Evolutionary conservation across 495 filamentous ascomycete species (phyloP).

Genomic region (Penicillium cosmopolitanum): DNA sequence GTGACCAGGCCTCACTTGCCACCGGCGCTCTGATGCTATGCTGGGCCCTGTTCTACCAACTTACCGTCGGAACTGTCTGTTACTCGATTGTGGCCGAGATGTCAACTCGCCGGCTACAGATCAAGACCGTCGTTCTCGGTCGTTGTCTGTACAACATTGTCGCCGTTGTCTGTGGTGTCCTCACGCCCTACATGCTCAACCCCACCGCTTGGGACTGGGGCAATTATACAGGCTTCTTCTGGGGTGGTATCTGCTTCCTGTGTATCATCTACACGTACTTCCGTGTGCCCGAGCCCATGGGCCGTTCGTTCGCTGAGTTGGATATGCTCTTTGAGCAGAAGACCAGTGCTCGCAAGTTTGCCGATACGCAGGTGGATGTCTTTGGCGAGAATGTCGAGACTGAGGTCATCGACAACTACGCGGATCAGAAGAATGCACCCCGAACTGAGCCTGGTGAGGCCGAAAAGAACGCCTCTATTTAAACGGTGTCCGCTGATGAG

Average conservation of each 20-base stretch:
- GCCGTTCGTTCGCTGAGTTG: constrained; percentile 73
- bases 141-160: constrained; percentile 75
- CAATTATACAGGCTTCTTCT: constrained; percentile 83
- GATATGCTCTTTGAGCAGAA: constrained; percentile 71
- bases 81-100: constrained; percentile 79
- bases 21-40: constrained; percentile 72
- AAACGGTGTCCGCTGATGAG: constrained; percentile 18
- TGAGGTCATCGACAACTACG: constrained; percentile 53
- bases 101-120: constrained; percentile 72
- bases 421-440: constrained; percentile 29
- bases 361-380: constrained; percentile 64
- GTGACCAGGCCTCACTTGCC: constrained; percentile 60
- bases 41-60: constrained; percentile 75
- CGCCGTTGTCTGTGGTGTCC: constrained; percentile 67
- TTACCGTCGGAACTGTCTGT: constrained; percentile 77
- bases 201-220: constrained; percentile 74
- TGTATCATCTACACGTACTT: constrained; percentile 77
- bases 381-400: constrained; percentile 63
- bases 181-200: constrained; percentile 80
- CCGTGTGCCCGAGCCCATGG: constrained; percentile 72
- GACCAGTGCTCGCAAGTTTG: constrained; percentile 70
- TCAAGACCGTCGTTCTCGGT: constrained; percentile 75
- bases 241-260: constrained; percentile 72
- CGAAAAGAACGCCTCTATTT: constrained; percentile 33
- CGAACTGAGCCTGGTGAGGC: constrained; percentile 30